Conservation (phyloP, 1,139 yeast species). For the Meyerozyma elateridarum region DNA sequence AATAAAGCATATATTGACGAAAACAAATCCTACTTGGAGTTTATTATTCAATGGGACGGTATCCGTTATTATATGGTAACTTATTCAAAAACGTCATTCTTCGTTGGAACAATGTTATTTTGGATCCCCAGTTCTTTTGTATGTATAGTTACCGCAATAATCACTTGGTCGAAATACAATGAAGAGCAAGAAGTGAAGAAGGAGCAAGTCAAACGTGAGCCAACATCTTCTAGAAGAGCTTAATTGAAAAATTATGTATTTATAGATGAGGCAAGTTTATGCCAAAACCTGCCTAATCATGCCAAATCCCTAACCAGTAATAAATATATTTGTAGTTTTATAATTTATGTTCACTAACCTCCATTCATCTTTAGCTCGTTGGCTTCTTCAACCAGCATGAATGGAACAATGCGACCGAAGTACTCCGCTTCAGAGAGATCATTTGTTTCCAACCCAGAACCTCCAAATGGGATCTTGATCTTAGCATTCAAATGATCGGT, state of each 20-base stretch:
- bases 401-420: slow-evolving; percentile 37
- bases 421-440: slow-evolving; percentile 29
- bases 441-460: background rate
- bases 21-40: slow-evolving; percentile 11
- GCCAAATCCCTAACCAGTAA: slow-evolving; percentile 1
- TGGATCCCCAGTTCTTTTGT: slow-evolving; percentile 39
- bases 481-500: slow-evolving; percentile 26
- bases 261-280: background rate
- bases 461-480: background rate
- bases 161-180: slow-evolving; percentile 10
- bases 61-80: slow-evolving; percentile 52
- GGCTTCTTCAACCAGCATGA: slow-evolving; percentile 35
- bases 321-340: slow-evolving; percentile 7
- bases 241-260: slow-evolving; percentile 1
- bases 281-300: background rate
- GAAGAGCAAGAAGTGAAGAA: slow-evolving; percentile 6
- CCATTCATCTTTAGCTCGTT: slow-evolving; percentile 41
- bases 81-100: slow-evolving; percentile 42
- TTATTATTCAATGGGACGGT: slow-evolving; percentile 46
- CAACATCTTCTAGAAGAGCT: slow-evolving; percentile 3
- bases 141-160: slow-evolving; percentile 24
- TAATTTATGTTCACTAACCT: slow-evolving; percentile 14
- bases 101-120: slow-evolving; percentile 45
- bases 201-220: slow-evolving; percentile 5
- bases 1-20: slow-evolving; percentile 10